Percentiles rank a stretch among this genome's conserved stretches.
These are phyloP conservation scores for Clonostachys solani DNA, from an alignment of 2,329 filamentous ascomycete genomes.

Conservation along the genomic window DNA sequence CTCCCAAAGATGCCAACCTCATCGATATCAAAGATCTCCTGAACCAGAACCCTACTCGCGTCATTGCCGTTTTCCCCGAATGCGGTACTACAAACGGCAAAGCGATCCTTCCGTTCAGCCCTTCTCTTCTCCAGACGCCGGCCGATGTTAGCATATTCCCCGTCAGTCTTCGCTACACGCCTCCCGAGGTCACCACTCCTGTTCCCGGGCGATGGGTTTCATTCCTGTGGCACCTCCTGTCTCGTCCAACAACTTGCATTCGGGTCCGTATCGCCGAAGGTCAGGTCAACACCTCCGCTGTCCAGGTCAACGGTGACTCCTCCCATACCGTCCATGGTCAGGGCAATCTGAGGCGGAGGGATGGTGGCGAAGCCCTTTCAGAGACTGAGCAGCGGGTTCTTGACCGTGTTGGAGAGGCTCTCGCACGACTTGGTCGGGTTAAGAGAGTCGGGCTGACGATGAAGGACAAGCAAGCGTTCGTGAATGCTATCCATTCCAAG, in stretches of 20 bases:
- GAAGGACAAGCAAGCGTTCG: slow-evolving; percentile 77
- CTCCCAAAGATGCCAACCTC: slow-evolving; percentile 41
- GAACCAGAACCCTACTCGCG: slow-evolving; percentile 63
- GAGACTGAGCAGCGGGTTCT: slow-evolving; percentile 65
- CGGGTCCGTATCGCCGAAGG: slow-evolving; percentile 84
- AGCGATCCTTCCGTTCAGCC: slow-evolving; percentile 80
- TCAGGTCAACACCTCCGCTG: slow-evolving; percentile 47
- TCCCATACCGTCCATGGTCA: slow-evolving; percentile 13
- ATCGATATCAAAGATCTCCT: slow-evolving; percentile 62
- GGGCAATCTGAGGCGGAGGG: slow-evolving; percentile 17
- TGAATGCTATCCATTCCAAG: slow-evolving; percentile 57
- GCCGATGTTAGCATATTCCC: slow-evolving; percentile 77
- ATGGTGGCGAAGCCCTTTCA: slow-evolving; percentile 26
- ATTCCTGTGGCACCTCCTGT: slow-evolving; percentile 85
- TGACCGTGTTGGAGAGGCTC: slow-evolving; percentile 75
- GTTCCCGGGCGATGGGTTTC: slow-evolving; percentile 67
- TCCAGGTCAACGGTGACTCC: slow-evolving; percentile 25
- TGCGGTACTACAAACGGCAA: slow-evolving; percentile 92
- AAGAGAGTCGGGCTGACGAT: slow-evolving; percentile 85
- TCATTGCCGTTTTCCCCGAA: slow-evolving; percentile 88
- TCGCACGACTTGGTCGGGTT: slow-evolving; percentile 82
- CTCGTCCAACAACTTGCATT: slow-evolving; percentile 82
- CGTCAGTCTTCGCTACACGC: slow-evolving; percentile 83
- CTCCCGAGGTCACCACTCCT: slow-evolving; percentile 86
- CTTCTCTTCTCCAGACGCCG: slow-evolving; percentile 66